Evolutionary conservation across 2,329 filamentous ascomycete genomes (phyloP), one percentile per base, ranked within the genome.

Genomic region (Hirsutella rhossiliensis): DNA sequence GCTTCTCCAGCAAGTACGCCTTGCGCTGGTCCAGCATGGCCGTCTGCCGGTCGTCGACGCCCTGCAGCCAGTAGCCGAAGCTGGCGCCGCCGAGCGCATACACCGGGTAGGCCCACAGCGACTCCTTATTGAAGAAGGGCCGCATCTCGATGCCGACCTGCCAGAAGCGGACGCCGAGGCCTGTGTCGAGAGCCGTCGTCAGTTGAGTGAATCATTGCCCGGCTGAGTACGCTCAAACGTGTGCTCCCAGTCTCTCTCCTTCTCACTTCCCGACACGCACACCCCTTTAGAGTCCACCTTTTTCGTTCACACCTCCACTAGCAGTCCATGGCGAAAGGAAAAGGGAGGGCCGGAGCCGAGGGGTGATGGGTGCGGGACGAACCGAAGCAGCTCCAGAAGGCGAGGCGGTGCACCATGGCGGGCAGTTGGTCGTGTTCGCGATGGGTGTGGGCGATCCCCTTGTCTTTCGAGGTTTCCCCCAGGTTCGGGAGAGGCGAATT

Each of bases 71-170:
- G 75, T 96, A 96, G 55, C 92, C 92, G 68, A 97, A 96, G 67
- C 84, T 87, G 55, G 82, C 89, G 56, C 89, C 89, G 50, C 87
- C 78, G 54, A 77, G 77, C 47, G 82, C 89, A 67, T 92, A 98
- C 55, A 90, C 68, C 44, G 92, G 92, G 71, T 95, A 98, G 42
- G 80, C 87, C 84, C 87, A 94, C 58, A 95, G 78, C 44, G 84
- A 84, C 62, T 83, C 75, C 59, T 75, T 79, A 68, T 84, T 82
- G 76, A 97, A 87, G 66, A 96, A 82, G 43, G 90, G 92, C 50
- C 89, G 87, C 88, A 94, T 95, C 72, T 98, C 88, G 64, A 98
- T 92, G 60, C 90, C 92, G 63, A 98, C 82, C 68, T 97, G 92
- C 87, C 89, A 96, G 67, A 92, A 78, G 57, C 90, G 86, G 61